Evolutionary conservation across 1,139 yeast genomes (phyloP), one percentile per base, ranked within the genome.

Genomic region (Zygoascus sp.): DNA sequence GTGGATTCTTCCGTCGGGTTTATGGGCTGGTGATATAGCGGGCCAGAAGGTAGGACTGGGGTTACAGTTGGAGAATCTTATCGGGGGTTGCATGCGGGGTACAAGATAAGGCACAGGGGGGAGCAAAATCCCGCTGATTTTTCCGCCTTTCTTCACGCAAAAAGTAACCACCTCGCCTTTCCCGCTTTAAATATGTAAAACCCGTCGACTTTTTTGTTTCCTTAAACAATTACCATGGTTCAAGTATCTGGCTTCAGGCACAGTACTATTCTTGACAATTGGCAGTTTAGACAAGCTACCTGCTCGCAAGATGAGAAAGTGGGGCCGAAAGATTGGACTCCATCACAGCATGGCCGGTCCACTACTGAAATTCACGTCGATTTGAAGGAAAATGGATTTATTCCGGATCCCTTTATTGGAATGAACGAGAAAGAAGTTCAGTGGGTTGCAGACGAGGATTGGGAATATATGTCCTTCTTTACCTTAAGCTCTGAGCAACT

Each of bases 341-440:
- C 36, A 6, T 53, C 55, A 32, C 47, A 49, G 34, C 59, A 56
- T 43, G 51, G 49, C 32, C 47, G 50, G n/a, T 52, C 60, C 1
- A 50, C 52, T 25, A 57, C 68, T 8, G 67, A 74, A 53, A 71
- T 74, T 28, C 71, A 67, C 51, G 62, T 66, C 3, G 79, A 74
- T 56, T 57, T 74, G 40, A 48, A 70, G 25, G 60, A 58, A 25
- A 63, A 68, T 46, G 60, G 62, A 1, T 59, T 64, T 28, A 74
- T 75, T 25, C 68, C 71, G 1, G 75, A 75, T 51, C 79, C 78
- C 1, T 74, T 72, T 49, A 19, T 63, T 1, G 70, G 73, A 49
- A 58, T 58, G 46, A 73, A 74, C 52, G 78, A 73, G 55, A 58
- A 58, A 21, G 48, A 53, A 5, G 68, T 73, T 8, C 77, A 73